Percentiles rank a stretch among this genome's conserved stretches.
Conservation (phyloP, 352 stramenopile genomes). For the Phytopythium chamaehyphon region DNA sequence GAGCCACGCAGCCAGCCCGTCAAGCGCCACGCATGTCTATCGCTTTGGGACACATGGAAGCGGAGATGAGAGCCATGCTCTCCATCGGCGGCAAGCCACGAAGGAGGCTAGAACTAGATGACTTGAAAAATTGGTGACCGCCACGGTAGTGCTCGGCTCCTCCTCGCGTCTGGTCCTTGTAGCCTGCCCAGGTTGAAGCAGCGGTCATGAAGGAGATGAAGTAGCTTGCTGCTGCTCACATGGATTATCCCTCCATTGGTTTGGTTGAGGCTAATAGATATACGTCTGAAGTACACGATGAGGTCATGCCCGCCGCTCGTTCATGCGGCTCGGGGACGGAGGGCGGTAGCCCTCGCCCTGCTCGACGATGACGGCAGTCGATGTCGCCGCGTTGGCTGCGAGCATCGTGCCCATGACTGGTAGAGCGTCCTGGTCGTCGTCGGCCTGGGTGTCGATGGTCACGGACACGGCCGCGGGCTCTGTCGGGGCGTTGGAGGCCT, state of each 20-base stretch:
- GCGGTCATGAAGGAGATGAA: too few relatives aligned
- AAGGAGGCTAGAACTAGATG: too few relatives aligned
- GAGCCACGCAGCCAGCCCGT: not conserved
- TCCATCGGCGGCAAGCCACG: not conserved
- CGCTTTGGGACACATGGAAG: constrained; percentile 3
- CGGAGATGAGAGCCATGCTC: constrained; percentile 1
- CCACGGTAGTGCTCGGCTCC: constrained; percentile 1
- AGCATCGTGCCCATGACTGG: constrained; percentile 11
- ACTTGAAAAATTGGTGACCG: too few relatives aligned
- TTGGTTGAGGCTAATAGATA: too few relatives aligned
- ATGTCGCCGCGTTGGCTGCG: constrained; percentile 10
- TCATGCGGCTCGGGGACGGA: constrained; percentile 22
- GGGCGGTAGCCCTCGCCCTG: constrained; percentile 32
- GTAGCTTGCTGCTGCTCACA: constrained; percentile 10
- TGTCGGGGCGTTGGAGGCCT: not conserved
- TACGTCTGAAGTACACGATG: not conserved
- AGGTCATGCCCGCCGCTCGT: constrained; percentile 6
- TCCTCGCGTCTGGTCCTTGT: too few relatives aligned
- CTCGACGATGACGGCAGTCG: constrained; percentile 20
- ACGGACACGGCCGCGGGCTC: not conserved
- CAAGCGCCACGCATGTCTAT: constrained; percentile 1
- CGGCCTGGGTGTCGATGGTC: not conserved
- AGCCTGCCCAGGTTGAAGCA: too few relatives aligned
- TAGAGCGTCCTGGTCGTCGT: not conserved
- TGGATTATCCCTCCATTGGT: too few relatives aligned